Conservation (phyloP, 148 eudicot genomes). For the Rhododendron ferrugineum region DNA sequence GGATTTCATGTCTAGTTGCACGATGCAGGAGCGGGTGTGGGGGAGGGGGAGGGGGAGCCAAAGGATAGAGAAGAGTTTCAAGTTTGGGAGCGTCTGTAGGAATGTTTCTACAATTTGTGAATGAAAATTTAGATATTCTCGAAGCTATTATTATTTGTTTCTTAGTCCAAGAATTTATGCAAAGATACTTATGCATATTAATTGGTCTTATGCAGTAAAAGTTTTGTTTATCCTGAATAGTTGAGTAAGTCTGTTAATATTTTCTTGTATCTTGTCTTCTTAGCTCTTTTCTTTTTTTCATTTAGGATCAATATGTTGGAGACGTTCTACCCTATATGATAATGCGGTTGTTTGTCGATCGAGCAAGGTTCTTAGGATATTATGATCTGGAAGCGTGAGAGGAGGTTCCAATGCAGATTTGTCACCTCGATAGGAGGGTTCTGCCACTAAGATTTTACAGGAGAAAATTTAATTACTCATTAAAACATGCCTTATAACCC, state of each 20-base stretch:
- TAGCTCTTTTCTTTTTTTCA: neutral
- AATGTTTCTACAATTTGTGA: neutral
- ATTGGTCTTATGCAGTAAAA: neutral
- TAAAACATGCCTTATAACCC: neutral
- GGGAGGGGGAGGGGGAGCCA: neutral
- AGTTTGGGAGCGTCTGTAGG: neutral
- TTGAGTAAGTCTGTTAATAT: neutral
- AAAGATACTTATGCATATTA: neutral
- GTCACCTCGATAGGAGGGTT: neutral
- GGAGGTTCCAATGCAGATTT: neutral
- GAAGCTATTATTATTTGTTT: neutral
- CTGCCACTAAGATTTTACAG: neutral
- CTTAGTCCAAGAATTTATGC: neutral
- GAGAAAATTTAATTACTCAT: neutral
- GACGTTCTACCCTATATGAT: neutral
- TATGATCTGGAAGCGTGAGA: neutral
- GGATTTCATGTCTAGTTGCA: neutral
- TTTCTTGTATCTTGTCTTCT: neutral
- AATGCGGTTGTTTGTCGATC: neutral
- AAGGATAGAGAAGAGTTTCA: neutral
- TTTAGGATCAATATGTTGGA: neutral
- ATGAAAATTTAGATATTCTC: neutral
- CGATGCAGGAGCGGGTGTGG: neutral
- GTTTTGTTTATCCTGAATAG: neutral
- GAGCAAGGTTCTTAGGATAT: neutral